Base-by-base conservation (phyloP, 23 red algal genomes). In the Rhodosorus marinus region DNA sequence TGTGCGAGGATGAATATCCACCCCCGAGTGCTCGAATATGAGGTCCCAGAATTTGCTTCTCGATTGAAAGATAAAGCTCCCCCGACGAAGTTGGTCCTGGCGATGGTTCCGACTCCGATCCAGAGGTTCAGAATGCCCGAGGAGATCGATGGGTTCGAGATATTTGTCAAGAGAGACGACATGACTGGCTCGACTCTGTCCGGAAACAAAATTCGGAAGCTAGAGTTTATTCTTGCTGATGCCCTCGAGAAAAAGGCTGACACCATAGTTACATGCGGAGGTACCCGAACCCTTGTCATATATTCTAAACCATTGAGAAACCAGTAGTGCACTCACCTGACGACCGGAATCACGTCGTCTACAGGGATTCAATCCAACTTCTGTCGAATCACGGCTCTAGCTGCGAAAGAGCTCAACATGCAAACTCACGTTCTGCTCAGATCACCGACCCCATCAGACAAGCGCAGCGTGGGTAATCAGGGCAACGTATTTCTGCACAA, bases 181-280 rank as follows among this genome's bases (percentile, higher is more conserved):
- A 45, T 69, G 47, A 69, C 77, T 8, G 77, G 61, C 0, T 35
- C 26, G 17, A 29, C 33, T 14, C 48, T 59, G 20, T 67, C 62
- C 24, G 77, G 77, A 2, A 69, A 67, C 66, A 82, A 82, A 49
- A 58, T 69, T 31, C 54, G 77, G 31, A 82, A 82, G 65, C 77
- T 82, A 2, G 64, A 67, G 42, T 82, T 82, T 31, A 32, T 69
- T 20, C 31, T 82, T 4, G 77, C 77, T 5, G 54, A 67, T 27
- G 77, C 77, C 14, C 14, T 69, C 6, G 38, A 49, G 4, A 51
- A 58, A 21, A 24, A 33, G 15, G 42, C 36, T 50, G 51, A 50
- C 4, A 58, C 65, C 42, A 24, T 82, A 5, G 66, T 82, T 17
- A 82, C 64, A 2, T 66, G 66, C 0, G 77, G 77, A 9, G n/a